Base-by-base conservation (phyloP, 805 yeast species). In the Pichia ethanolica region DNA sequence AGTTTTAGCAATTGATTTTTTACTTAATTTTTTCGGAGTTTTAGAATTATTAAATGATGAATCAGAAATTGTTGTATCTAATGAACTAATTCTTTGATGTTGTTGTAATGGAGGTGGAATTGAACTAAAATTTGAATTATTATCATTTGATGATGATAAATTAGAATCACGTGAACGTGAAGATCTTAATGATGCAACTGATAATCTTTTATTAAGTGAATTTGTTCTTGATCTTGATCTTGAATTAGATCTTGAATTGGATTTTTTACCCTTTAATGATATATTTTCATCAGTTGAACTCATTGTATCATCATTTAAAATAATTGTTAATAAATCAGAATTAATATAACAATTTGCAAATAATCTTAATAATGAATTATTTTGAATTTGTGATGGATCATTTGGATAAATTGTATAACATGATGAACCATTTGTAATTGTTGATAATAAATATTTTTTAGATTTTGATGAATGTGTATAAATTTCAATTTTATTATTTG, bases 351-450 rank as follows among this genome's bases (percentile, higher is more conserved):
- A 68, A 34, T 77, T 79, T 35, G 85, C 86, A 48, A 73, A 69
- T 33, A 81, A 47, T 61, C 78, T 78, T 64, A 82, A 70, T 49
- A 81, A 64, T 7, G 84, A 71, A 50, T 81, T 79, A 50, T 70
- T 63, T 54, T 81, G 83, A 53, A 82, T 79, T 67, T 79, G 74
- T 35, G 69, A 75, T 41, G 78, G 72, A 50, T 71, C 73, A 53
- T 77, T 81, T 0, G 87, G 86, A 57, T 76, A 82, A 7, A 81
- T 73, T n/a, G 82, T 75, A 60, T 71, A 77, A 45, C 75, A 72
- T 42, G 73, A 68, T 37, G 69, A 62, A 14, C 76, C 73, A 43
- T 65, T 61, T 12, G 73, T 65, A 33, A 81, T 66, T 28, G 79
- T 69, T 38, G 79, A 74, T 45, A 82, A 65, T 57, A 82, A 66